Base-by-base conservation (phyloP, 2,329 filamentous ascomycete species). In the Ophiosphaerella narmari region DNA sequence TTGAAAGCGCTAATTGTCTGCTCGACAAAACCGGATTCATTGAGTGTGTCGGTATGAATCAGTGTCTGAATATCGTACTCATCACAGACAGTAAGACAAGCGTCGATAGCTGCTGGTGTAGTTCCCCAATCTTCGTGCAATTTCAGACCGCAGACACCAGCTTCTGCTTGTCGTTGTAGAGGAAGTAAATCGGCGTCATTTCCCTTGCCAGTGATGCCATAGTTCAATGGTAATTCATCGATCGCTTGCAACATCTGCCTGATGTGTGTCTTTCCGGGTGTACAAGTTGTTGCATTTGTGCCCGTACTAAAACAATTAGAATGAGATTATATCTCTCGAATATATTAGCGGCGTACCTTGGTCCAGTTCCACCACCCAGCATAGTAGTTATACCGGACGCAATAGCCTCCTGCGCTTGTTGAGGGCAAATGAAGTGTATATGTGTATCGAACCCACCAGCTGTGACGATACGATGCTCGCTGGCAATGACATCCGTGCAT, bases 21-120 rank as follows among this genome's bases (percentile, higher is more conserved):
- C 71, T 97, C 93, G 43, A 97, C 93, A 67, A 96, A 97, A n/a
- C 93, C 93, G 14, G 90, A 93, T 74, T 97, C 93, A 74, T 97
- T 97, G 54, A 97, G 83, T 0, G 93, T 97, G 73, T 97, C 93
- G 0, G 92, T 97, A 72, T 97, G 93, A 63, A 97, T 95, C 58
- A 96, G 84, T 59, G 90, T 95, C 73, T 97, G 93, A 23, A 97
- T 85, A 67, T 97, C 93, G 47, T 90, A 84, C 68, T 96, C 88
- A 65, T 97, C 93, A 71, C 92, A 97, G 37, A 97, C 88, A 1
- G 77, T 68, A 37, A 74, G 81, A 66, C 93, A 97, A 2, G 88
- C 82, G 72, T 97, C 92, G 66, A 97, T 97, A 18, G 91, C 91
- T 1, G 90, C 88, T 0, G 93, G 93, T 1, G 93, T 97, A 18